Evolutionary conservation across 352 stramenopile species (phyloP), one percentile per base, ranked within the genome.

Genomic region (Globisporangium spiculum): DNA sequence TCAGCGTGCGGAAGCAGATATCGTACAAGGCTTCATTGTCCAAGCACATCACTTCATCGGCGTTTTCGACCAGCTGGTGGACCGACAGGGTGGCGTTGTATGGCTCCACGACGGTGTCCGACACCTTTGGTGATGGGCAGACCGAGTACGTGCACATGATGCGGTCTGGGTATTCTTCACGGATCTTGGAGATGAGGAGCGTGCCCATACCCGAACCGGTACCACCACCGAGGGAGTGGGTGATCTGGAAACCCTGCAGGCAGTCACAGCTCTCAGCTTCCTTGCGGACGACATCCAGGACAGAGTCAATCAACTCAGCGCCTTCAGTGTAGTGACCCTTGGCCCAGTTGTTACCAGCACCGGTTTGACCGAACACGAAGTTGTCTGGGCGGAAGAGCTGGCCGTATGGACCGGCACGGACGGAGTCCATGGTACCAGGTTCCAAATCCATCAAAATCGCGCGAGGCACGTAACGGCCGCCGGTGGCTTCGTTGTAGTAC

Each of bases 1-100:
- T 99, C 58, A 99, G 85, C 61, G 98, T 99, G 69, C 97, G 97
- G 93, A 99, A 99, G 89, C 98, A 99, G 88, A 99, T 99, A 77
- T 99, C 98, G 85, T 99, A 99, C 52, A 99, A 89, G 52, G 98
- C 98, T 84, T 99, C 98, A 84, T 99, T 99, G 78, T 99, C 98
- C 68, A 99, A 87, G 69, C 97, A 98, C 88, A 99, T 99, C 79
- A 98, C 98, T 78, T 99, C 97, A 86, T 99, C 98, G 64, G 98
- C 97, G 85, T 99, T 99, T 84, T 99, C 98, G 36, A 99, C 96
- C 55, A 99, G 92, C 90, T 99, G 97, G 80, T 99, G 97, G 60
- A 99, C 92, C 14, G 97, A 99, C 30, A 99, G 92, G 50, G 96
- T 99, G 54, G 97, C 97, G 80, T 99, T 99, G 91, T 99, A 99